phyloP scores from a whole-genome alignment of 2,329 filamentous ascomycete genomes.

The Chrysosporium keratinophilum region DNA sequence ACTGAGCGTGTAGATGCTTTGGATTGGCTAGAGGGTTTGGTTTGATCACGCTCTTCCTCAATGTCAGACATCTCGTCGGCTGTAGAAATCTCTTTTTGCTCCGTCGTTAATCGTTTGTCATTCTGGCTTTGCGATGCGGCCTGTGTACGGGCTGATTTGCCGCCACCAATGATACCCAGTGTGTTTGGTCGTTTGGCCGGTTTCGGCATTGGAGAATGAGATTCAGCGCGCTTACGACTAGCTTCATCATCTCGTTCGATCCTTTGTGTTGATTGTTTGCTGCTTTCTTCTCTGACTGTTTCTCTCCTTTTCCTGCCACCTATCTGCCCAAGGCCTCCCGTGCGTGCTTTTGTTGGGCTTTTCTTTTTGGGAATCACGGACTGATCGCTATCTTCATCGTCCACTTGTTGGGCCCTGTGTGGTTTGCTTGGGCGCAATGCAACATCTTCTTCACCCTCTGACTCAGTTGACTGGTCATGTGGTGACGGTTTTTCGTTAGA shows the following conservation, averaged over 20 bases:
- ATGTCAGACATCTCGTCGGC: background rate
- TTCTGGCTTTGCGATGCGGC: conserved; percentile 8
- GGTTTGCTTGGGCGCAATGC: conserved; percentile 9
- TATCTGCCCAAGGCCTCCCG: conserved; percentile 24
- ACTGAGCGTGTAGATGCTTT: conserved; percentile 11
- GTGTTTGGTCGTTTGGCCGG: conserved; percentile 20
- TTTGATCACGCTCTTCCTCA: background rate
- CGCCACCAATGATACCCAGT: conserved; percentile 29
- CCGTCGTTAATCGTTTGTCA: background rate
- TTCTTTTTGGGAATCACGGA: conserved; percentile 2
- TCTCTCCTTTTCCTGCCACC: conserved; percentile 24
- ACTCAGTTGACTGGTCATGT: conserved; percentile 8
- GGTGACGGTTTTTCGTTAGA: background rate
- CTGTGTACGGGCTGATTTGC: conserved; percentile 4
- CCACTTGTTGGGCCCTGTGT: conserved; percentile 2
- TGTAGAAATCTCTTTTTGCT: background rate
- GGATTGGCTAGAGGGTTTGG: background rate
- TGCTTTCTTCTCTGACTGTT: background rate
- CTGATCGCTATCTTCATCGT: conserved; percentile 8
- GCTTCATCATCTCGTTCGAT: background rate
- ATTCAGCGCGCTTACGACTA: conserved; percentile 2
- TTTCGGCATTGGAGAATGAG: conserved; percentile 13
- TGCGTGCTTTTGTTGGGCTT: conserved; percentile 13
- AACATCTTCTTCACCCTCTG: conserved; percentile 11
- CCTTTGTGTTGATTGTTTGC: conserved; percentile 16